Evolutionary conservation across 2,329 filamentous ascomycete genomes (phyloP), one percentile per base, ranked within the genome.

Genomic region (Fusarium pseudonygamai): DNA sequence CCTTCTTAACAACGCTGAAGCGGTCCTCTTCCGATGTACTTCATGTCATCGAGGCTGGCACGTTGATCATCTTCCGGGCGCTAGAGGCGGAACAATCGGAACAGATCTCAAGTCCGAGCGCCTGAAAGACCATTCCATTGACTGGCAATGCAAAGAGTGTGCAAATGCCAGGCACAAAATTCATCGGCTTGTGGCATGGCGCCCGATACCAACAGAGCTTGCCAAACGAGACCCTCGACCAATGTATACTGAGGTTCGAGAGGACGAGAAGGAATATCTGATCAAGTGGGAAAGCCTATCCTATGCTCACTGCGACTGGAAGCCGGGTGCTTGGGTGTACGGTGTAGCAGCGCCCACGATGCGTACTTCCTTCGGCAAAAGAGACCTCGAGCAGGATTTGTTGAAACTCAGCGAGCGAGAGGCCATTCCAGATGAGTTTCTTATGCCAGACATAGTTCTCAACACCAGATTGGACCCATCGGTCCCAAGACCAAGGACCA

Each of bases 381-480:
- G 91, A 26, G 89, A 93, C 22, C 84, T 87, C 22, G 87, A 88
- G 18, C 85, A 86, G 36, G 87, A 88, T 45, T 81, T 88, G 13
- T 82, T 90, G 39, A 93, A 92, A 77, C 91, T 92, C 86, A 91
- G 89, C 1, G 87, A 87, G 1, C 88, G 93, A 73, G 92, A 97
- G 47, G 96, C 96, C 2, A 91, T 99, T 50, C 93, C 95, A 0
- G 94, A 97, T 74, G 94, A 97, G 67, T 97, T 89, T 78, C 85
- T 98, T 15, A 90, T 93, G 16, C 88, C 95, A 13, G 96, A 99
- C 76, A 94, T 99, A 73, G 88, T 99, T n/a, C 90, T 99, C 52
- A 89, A 93, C 67, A 92, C 97, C 55, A 90, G 90, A 65, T 88
- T 89, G 73, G 85, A 80, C 28, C 78, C 82, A 10, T 75, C 77